Percentiles rank a stretch among this genome's conserved stretches.
phyloP scores from a whole-genome alignment of 495 filamentous ascomycete genomes.

The Cercophora newfieldiana region DNA sequence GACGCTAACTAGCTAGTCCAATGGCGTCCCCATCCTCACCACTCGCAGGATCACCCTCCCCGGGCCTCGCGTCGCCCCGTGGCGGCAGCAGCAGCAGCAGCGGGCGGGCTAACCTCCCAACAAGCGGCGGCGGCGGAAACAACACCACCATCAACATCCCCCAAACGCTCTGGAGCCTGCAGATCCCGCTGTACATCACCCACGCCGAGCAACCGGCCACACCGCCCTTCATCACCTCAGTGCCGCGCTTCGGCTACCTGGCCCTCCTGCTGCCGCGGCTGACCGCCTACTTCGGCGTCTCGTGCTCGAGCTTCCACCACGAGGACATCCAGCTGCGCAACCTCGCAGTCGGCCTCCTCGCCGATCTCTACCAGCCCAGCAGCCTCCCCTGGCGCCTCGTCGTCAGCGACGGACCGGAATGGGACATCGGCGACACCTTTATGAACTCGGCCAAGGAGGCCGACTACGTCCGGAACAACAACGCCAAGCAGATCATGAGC shows the following conservation, averaged over 20 bases:
- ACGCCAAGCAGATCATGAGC: constrained; percentile 89
- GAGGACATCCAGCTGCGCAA: constrained; percentile 70
- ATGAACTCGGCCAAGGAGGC: constrained; percentile 96
- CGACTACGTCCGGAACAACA: constrained; percentile 88
- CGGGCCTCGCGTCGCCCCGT: neutral
- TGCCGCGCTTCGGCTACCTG: constrained; percentile 71
- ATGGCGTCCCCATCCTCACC: neutral
- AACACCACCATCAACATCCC: constrained; percentile 25
- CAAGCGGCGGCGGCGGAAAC: no score
- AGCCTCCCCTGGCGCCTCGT: constrained; percentile 74
- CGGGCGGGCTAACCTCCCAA: no score
- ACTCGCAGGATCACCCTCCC: neutral
- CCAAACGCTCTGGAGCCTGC: constrained; percentile 49
- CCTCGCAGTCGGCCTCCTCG: constrained; percentile 82
- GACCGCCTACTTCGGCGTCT: constrained; percentile 68
- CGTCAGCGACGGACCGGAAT: constrained; percentile 59
- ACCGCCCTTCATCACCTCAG: constrained; percentile 52
- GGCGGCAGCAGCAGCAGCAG: neutral
- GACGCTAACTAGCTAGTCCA: no score
- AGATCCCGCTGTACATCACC: constrained; percentile 54
- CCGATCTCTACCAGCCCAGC: constrained; percentile 68
- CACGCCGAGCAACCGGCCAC: constrained; percentile 38
- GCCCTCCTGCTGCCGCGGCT: constrained; percentile 77
- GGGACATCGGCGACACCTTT: constrained; percentile 83
- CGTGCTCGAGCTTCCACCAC: constrained; percentile 79